These are phyloP conservation scores for Canariomyces notabilis DNA, from an alignment of 2,329 filamentous ascomycete species.

Conservation along the genomic window DNA sequence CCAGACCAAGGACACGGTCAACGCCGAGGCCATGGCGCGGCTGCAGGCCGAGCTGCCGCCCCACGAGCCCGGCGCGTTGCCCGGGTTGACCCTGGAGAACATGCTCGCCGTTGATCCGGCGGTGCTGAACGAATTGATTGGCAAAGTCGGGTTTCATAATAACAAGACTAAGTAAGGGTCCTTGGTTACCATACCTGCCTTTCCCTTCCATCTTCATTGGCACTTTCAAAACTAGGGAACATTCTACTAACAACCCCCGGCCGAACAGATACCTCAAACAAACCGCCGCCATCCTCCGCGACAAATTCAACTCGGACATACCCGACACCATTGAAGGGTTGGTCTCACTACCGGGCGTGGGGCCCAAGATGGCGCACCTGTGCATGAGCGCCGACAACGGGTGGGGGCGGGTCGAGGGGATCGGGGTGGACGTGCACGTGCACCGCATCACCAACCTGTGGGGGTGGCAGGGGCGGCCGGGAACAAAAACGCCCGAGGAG, in stretches of 20 bases:
- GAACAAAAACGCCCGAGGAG: conserved; percentile 76
- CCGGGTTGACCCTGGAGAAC: conserved; percentile 67
- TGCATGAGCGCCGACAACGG: conserved; percentile 66
- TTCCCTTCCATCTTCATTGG: neutral
- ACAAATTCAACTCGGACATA: conserved; percentile 69
- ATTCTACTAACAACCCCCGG: neutral
- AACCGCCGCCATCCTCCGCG: conserved; percentile 65
- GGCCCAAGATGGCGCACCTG: conserved; percentile 91
- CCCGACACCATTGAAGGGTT: conserved; percentile 72
- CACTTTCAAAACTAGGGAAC: neutral
- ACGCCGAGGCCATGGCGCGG: conserved; percentile 72
- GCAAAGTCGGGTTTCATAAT: conserved; percentile 87
- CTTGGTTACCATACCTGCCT: conserved; percentile 18
- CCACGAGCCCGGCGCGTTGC: conserved; percentile 37
- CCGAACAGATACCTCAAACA: conserved; percentile 59
- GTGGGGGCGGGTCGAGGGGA: conserved; percentile 63
- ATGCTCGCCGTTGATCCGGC: conserved; percentile 66
- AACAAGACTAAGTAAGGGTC: conserved; percentile 71
- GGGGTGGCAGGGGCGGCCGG: conserved; percentile 69
- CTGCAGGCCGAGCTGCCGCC: conserved; percentile 69
- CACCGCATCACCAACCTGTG: conserved; percentile 92
- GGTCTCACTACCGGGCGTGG: conserved; percentile 75
- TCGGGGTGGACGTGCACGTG: conserved; percentile 92
- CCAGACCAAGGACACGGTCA: conserved; percentile 91
- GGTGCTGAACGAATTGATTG: conserved; percentile 67